Evolutionary conservation across 148 eudicot genomes (phyloP).

Genomic region (Polygonum aviculare): DNA sequence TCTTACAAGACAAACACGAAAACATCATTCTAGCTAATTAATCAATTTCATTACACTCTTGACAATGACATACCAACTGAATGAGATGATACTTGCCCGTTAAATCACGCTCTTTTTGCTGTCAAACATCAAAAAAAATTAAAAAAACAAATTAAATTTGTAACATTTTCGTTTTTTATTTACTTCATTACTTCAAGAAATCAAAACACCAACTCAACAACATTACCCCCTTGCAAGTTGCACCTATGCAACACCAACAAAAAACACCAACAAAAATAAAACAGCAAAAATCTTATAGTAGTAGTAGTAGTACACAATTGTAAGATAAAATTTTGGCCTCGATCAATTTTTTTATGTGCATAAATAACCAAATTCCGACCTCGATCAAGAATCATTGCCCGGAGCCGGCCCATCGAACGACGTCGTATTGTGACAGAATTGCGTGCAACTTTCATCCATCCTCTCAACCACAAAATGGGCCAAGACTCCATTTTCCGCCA

Average conservation of each 20-base stretch:
- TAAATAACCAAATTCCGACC: neutral
- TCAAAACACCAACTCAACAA: neutral
- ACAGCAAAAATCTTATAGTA: neutral
- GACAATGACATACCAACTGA: neutral
- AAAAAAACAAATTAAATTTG: neutral
- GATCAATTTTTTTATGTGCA: neutral
- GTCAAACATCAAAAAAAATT: neutral
- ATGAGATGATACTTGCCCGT: neutral
- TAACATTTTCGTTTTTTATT: neutral
- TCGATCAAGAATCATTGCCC: neutral
- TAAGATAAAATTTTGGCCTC: neutral
- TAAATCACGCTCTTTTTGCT: neutral
- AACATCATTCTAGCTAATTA: neutral
- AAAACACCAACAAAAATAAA: neutral
- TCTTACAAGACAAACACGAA: neutral
- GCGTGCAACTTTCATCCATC: slow-evolving; percentile 37
- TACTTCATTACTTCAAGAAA: neutral
- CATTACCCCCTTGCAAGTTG: neutral
- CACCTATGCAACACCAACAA: neutral
- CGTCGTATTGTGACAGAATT: slow-evolving; percentile 36
- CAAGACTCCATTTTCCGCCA: slow-evolving; percentile 47
- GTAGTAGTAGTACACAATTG: neutral
- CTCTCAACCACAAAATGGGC: slow-evolving; percentile 57
- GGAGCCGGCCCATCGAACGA: neutral
- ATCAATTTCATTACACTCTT: neutral